phyloP scores from a whole-genome alignment of 1,284 basidiomycete species.

The Trichosporon sp. region DNA sequence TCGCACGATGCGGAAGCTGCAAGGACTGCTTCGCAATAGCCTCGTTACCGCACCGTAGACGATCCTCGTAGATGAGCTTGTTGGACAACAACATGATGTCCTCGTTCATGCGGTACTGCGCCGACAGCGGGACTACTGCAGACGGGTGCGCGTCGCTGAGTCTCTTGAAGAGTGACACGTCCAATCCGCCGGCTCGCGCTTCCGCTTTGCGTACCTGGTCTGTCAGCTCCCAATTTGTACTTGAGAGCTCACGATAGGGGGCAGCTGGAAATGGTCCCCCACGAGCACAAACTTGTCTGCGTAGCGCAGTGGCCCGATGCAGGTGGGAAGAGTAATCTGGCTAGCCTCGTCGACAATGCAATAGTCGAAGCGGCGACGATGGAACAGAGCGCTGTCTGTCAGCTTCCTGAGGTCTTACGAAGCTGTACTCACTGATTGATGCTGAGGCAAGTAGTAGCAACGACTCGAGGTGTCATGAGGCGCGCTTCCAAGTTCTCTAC shows the following conservation, averaged over 20 bases:
- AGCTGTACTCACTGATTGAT: slow-evolving; percentile 72
- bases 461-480: slow-evolving; percentile 79
- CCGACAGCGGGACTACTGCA: slow-evolving; percentile 71
- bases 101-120: slow-evolving; percentile 94
- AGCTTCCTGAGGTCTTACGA: slow-evolving; percentile 7
- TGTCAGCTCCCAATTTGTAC: not conserved
- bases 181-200: slow-evolving; percentile 78
- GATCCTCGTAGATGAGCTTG: slow-evolving; percentile 73
- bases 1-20: slow-evolving; percentile 52
- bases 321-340: slow-evolving; percentile 93
- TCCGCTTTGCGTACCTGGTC: slow-evolving; percentile 67
- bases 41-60: slow-evolving; percentile 71
- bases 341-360: slow-evolving; percentile 98
- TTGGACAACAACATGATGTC: slow-evolving; percentile 96
- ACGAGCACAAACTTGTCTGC: slow-evolving; percentile 89
- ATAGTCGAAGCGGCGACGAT: slow-evolving; percentile 81
- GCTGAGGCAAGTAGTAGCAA: slow-evolving; percentile 89
- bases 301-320: slow-evolving; percentile 83
- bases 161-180: slow-evolving; percentile 81
- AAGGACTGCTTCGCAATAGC: slow-evolving; percentile 61
- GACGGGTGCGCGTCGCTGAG: slow-evolving; percentile 79
- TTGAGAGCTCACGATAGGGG: slow-evolving; percentile 64
- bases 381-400: slow-evolving; percentile 67
- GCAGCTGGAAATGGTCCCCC: slow-evolving; percentile 94
- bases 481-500: slow-evolving; percentile 72